phyloP scores from a whole-genome alignment of 2,329 filamentous ascomycete species.

The Clonostachys rosea region DNA sequence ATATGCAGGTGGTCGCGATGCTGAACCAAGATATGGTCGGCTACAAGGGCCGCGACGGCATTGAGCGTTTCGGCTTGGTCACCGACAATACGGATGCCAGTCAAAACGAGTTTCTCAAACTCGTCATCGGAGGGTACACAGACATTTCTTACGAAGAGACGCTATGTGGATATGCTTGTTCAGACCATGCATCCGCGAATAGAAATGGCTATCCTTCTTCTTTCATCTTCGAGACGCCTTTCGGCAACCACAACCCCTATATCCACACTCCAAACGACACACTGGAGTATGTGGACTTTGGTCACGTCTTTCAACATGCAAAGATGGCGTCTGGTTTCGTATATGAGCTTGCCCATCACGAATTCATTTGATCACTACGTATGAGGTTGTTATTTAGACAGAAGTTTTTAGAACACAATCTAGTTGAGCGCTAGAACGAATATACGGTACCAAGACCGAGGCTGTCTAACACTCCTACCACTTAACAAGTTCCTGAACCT shows the following conservation, averaged over 20 bases:
- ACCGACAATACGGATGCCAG: constrained; percentile 77
- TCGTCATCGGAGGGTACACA: constrained; percentile 74
- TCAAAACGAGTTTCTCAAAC: constrained; percentile 81
- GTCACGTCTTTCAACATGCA: constrained; percentile 62
- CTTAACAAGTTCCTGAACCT: constrained; percentile 12
- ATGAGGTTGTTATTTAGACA: too few species aligned
- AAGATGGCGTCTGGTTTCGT: constrained; percentile 38
- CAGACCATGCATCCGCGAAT: constrained; percentile 62
- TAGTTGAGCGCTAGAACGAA: too few species aligned
- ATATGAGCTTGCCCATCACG: constrained; percentile 29
- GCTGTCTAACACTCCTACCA: constrained; percentile 1
- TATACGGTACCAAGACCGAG: too few species aligned
- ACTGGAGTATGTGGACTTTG: constrained; percentile 63
- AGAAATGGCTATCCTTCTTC: constrained; percentile 61
- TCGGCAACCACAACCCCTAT: constrained; percentile 57
- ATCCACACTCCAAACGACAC: constrained; percentile 72
- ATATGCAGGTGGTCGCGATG: constrained; percentile 34
- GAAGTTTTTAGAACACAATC: too few species aligned
- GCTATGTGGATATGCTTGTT: constrained; percentile 75
- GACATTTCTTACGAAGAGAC: constrained; percentile 75
- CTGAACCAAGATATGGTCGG: constrained; percentile 81
- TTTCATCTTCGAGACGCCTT: constrained; percentile 58
- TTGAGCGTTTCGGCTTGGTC: constrained; percentile 77
- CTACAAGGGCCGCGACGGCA: constrained; percentile 73
- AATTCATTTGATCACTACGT: background rate